Evolutionary conservation across 495 filamentous ascomycete genomes (phyloP).

Genomic region (Lophium mytilinum): DNA sequence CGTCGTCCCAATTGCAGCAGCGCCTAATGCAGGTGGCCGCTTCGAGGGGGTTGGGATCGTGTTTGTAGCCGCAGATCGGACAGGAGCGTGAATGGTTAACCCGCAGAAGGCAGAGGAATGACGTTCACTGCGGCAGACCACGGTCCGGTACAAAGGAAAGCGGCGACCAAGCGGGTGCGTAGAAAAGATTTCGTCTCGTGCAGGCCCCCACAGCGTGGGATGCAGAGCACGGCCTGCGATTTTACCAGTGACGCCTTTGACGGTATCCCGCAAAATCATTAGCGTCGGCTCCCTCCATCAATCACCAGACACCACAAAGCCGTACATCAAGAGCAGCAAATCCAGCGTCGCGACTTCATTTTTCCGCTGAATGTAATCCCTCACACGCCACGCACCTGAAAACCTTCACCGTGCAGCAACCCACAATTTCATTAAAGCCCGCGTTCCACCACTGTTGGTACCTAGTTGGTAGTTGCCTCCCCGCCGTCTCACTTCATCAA

Average conservation of each 20-base stretch:
- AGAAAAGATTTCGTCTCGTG: not conserved
- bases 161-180: not conserved
- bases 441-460: too few relatives aligned
- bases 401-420: not conserved
- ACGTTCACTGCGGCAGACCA: not conserved
- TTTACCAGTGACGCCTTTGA: slow-evolving; percentile 12
- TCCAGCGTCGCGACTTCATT: slow-evolving; percentile 18
- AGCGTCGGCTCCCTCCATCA: slow-evolving; percentile 5
- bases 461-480: too few relatives aligned
- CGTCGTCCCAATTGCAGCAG: too few relatives aligned
- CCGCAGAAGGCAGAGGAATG: not conserved
- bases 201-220: slow-evolving; percentile 2
- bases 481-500: slow-evolving; percentile 16
- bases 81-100: not conserved
- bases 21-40: too few relatives aligned
- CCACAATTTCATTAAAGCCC: not conserved
- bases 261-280: not conserved
- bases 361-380: slow-evolving; percentile 16
- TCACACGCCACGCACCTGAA: slow-evolving; percentile 20
- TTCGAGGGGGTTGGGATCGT: too few relatives aligned
- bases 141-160: not conserved
- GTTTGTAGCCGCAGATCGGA: too few relatives aligned
- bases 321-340: slow-evolving; percentile 18
- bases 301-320: slow-evolving; percentile 25
- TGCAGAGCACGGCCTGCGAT: slow-evolving; percentile 24